Conservation (phyloP, 2,329 filamentous ascomycete species). For the Nothomitra cinnamomea region DNA sequence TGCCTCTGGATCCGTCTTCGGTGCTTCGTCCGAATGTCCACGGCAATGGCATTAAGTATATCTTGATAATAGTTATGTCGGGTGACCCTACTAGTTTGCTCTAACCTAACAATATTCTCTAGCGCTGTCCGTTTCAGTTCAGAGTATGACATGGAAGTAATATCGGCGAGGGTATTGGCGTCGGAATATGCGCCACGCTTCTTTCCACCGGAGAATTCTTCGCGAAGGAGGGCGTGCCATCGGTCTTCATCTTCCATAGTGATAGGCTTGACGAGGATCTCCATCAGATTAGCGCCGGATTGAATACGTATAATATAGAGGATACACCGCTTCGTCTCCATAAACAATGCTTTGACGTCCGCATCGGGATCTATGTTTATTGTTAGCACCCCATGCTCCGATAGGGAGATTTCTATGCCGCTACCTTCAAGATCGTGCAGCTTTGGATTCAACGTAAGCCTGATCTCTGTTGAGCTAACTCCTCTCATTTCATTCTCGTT, state of each 20-base stretch:
- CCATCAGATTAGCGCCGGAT: slow-evolving; percentile 77
- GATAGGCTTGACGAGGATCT: slow-evolving; percentile 86
- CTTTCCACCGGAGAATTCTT: slow-evolving; percentile 57
- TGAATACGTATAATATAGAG: slow-evolving; percentile 97
- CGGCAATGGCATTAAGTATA: slow-evolving; percentile 88
- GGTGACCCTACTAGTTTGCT: slow-evolving; percentile 73
- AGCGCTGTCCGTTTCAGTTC: slow-evolving; percentile 86
- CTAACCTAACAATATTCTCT: slow-evolving; percentile 82
- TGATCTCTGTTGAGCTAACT: slow-evolving; percentile 75
- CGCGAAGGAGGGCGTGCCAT: slow-evolving; percentile 65
- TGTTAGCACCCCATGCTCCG: not conserved
- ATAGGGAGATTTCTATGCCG: slow-evolving; percentile 7
- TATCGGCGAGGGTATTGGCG: slow-evolving; percentile 64
- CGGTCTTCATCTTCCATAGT: slow-evolving; percentile 72
- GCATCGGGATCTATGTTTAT: slow-evolving; percentile 59
- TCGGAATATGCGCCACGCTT: slow-evolving; percentile 80
- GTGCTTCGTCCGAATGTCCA: slow-evolving; percentile 95
- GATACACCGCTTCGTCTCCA: slow-evolving; percentile 95
- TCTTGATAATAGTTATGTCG: slow-evolving; percentile 88
- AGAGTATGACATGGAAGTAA: slow-evolving; percentile 75
- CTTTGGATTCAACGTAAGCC: slow-evolving; percentile 77
- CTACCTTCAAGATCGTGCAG: slow-evolving; percentile 65
- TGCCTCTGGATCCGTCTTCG: slow-evolving; percentile 80
- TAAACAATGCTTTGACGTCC: slow-evolving; percentile 80
- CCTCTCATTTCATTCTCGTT: slow-evolving; percentile 88